Evolutionary conservation across 2,329 filamentous ascomycete genomes (phyloP).

Genomic region (Fusarium gaditjirri): DNA sequence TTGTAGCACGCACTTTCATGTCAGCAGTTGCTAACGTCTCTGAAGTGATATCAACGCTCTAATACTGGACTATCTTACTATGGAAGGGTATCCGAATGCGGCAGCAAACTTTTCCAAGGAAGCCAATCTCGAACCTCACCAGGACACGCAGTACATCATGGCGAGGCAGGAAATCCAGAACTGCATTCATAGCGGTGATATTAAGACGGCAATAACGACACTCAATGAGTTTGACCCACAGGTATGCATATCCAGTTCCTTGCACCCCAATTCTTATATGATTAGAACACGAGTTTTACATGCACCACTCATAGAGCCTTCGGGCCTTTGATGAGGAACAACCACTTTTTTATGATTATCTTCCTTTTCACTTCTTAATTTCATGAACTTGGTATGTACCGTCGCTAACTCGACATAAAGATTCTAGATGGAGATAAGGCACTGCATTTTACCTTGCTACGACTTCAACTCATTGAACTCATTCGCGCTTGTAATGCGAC

Average conservation of each 20-base stretch:
- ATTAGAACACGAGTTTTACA: conserved; percentile 94
- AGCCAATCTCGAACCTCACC: conserved; percentile 83
- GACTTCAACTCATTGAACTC: conserved; percentile 92
- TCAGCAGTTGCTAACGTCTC: conserved; percentile 42
- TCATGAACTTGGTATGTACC: background rate
- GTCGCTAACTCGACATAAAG: conserved; percentile 59
- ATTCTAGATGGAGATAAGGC: conserved; percentile 85
- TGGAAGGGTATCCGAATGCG: conserved; percentile 92
- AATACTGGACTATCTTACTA: conserved; percentile 96
- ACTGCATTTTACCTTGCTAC: conserved; percentile 88
- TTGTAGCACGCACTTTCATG: background rate
- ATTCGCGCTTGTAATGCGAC: conserved; percentile 80
- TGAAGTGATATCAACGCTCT: conserved; percentile 91
- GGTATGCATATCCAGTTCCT: conserved; percentile 67
- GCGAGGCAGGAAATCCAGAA: conserved; percentile 85
- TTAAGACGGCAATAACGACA: conserved; percentile 84
- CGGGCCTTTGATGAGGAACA: conserved; percentile 90
- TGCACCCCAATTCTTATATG: conserved; percentile 69
- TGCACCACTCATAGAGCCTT: conserved; percentile 99
- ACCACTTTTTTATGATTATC: conserved; percentile 63
- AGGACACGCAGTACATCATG: conserved; percentile 77
- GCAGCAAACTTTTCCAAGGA: conserved; percentile 94
- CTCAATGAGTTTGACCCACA: conserved; percentile 92
- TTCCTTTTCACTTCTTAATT: conserved; percentile 8
- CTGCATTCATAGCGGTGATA: conserved; percentile 85